These are phyloP conservation scores for Naganishia vaughanmartiniae DNA, from an alignment of 768 basidiomycete species.

Conservation along the genomic window DNA sequence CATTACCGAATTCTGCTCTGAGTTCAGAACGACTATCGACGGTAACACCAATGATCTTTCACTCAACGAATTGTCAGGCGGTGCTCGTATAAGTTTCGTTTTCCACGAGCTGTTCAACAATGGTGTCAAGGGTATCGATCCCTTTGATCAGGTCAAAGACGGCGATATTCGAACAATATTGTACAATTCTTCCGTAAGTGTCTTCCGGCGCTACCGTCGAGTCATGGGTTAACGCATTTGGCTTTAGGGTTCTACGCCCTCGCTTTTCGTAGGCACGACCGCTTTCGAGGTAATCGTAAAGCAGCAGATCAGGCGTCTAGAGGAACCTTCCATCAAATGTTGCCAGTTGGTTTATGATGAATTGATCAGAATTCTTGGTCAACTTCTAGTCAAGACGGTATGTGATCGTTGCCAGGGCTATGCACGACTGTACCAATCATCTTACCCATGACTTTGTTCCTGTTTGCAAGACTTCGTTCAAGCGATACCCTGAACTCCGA, in stretches of 20 bases:
- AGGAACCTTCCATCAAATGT: conserved; percentile 90
- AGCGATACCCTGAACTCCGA: conserved; percentile 90
- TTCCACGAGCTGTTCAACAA: conserved; percentile 98
- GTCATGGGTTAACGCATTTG: not conserved
- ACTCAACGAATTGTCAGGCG: conserved; percentile 94
- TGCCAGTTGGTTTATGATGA: conserved; percentile 96
- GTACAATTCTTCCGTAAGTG: conserved; percentile 91
- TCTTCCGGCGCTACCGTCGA: not conserved
- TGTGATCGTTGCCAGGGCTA: conserved; percentile 48
- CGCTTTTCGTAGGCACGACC: conserved; percentile 91
- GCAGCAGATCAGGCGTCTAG: conserved; percentile 94
- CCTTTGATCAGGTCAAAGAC: conserved; percentile 98
- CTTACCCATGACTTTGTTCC: not conserved
- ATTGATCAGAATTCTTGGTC: conserved; percentile 89
- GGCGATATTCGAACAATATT: conserved; percentile 92
- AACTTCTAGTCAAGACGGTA: conserved; percentile 85
- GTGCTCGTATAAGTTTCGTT: conserved; percentile 96
- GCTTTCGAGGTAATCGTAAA: conserved; percentile 99
- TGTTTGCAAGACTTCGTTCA: conserved; percentile 76
- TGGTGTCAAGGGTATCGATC: conserved; percentile 92
- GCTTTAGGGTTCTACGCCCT: conserved; percentile 82
- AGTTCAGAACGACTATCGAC: conserved; percentile 95
- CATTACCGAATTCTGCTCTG: conserved; percentile 95
- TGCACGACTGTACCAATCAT: not conserved
- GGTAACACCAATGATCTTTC: conserved; percentile 95